These are phyloP conservation scores for Oropetium thomaeum DNA, from an alignment of 176 grass and related monocot genomes.

Conservation along the genomic window DNA sequence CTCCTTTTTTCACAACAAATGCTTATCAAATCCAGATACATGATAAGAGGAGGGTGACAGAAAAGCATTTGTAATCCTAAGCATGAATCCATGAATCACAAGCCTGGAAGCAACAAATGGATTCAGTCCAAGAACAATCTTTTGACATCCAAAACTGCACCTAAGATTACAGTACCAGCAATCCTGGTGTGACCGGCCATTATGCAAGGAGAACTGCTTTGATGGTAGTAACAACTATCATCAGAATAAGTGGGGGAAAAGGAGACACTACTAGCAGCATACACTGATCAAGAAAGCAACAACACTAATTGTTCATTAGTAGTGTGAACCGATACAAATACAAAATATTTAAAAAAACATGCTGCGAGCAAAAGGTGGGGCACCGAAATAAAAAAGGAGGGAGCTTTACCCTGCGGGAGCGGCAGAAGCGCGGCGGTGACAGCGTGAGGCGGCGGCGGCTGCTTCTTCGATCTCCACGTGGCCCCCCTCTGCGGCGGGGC, in stretches of 20 bases:
- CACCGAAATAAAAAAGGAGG: conserved; percentile 6
- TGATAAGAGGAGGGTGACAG: not conserved
- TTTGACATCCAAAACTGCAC: not conserved
- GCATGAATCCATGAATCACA: conserved; percentile 47
- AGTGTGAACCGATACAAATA: conserved; percentile 15
- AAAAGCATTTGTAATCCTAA: conserved; percentile 10
- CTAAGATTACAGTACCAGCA: conserved; percentile 21
- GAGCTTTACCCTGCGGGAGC: conserved; percentile 52
- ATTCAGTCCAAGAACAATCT: not conserved
- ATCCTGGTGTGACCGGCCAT: not conserved
- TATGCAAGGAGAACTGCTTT: conserved; percentile 6
- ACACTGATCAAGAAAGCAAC: conserved; percentile 49
- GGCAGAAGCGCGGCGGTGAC: conserved; percentile 47
- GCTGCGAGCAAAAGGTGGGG: not conserved
- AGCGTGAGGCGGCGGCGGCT: conserved; percentile 39
- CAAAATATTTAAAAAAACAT: conserved; percentile 29
- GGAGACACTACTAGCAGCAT: not conserved
- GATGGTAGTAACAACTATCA: not conserved
- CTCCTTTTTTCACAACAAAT: conserved; percentile 4
- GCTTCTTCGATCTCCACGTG: conserved; percentile 40
- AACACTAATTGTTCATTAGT: not conserved
- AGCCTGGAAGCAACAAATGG: not conserved
- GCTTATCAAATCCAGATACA: conserved; percentile 23
- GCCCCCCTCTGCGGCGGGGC: conserved; percentile 16
- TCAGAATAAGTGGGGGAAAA: too few species aligned